phyloP scores from a whole-genome alignment of 441 rosid species.

The Croton laevigatus region DNA sequence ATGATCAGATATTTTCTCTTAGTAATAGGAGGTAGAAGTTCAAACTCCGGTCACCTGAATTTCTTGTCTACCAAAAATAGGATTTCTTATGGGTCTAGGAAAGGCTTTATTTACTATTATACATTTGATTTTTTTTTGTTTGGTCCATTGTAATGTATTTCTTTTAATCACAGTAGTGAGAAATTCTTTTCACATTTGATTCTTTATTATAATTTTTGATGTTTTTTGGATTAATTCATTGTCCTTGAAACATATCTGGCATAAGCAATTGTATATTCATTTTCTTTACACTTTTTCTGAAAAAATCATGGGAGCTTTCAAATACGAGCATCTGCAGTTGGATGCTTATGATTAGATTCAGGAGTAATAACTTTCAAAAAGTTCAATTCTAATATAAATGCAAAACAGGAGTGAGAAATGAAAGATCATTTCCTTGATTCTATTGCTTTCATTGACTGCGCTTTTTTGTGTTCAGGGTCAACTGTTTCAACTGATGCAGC shows the following conservation, averaged over 20 bases:
- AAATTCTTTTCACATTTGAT: background rate
- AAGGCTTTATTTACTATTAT: background rate
- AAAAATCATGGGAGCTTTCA: no score
- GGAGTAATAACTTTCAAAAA: no score
- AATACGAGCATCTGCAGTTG: no score
- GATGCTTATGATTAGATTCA: no score
- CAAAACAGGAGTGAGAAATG: no score
- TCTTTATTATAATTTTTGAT: background rate
- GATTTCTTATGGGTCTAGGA: background rate
- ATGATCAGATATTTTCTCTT: background rate
- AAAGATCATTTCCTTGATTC: background rate
- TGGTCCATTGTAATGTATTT: background rate
- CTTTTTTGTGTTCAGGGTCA: constrained; percentile 58
- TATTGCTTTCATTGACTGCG: constrained; percentile 16
- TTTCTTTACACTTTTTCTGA: background rate
- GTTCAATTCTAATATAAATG: no score
- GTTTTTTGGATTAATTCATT: background rate
- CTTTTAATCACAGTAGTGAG: background rate
- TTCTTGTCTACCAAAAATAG: background rate
- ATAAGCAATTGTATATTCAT: no score
- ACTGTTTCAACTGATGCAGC: constrained; percentile 96
- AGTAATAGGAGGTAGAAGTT: background rate
- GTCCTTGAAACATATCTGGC: background rate
- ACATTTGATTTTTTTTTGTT: background rate
- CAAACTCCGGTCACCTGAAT: background rate